Conservation (phyloP, 2,329 filamentous ascomycete species). For the Teratosphaeria zuluensis region DNA sequence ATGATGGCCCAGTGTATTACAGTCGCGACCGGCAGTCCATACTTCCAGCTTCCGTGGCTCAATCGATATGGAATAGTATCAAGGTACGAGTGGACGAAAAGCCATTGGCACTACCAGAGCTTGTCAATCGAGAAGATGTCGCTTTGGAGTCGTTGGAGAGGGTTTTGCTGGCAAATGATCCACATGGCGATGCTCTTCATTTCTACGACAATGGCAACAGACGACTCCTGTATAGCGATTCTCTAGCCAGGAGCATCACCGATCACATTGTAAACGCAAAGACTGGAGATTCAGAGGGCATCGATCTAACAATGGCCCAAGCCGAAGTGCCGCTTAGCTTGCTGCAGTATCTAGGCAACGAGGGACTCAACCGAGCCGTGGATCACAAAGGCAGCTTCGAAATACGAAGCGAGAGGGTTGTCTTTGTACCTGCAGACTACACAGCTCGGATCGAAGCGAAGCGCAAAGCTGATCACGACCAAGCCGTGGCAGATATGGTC, state of each 20-base stretch:
- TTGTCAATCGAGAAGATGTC: neutral
- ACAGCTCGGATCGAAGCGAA: neutral
- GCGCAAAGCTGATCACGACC: neutral
- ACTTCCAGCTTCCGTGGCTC: slow-evolving; percentile 4
- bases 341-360: slow-evolving; percentile 1
- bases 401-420: neutral
- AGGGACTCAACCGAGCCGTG: neutral
- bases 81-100: neutral
- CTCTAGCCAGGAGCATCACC: neutral
- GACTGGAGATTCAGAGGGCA: neutral
- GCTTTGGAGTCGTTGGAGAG: neutral
- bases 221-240: neutral
- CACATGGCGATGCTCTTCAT: neutral
- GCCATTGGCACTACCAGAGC: neutral
- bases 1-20: slow-evolving; percentile 2
- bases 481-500: neutral
- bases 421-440: slow-evolving; percentile 1
- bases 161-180: neutral
- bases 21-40: slow-evolving; percentile 3
- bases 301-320: slow-evolving; percentile 2
- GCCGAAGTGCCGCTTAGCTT: neutral
- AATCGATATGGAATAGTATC: slow-evolving; percentile 4
- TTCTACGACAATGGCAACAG: neutral
- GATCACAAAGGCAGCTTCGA: neutral
- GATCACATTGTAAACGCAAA: neutral